Evolutionary conservation across 306 rosid species (phyloP).

Genomic region (Quercus robur): DNA sequence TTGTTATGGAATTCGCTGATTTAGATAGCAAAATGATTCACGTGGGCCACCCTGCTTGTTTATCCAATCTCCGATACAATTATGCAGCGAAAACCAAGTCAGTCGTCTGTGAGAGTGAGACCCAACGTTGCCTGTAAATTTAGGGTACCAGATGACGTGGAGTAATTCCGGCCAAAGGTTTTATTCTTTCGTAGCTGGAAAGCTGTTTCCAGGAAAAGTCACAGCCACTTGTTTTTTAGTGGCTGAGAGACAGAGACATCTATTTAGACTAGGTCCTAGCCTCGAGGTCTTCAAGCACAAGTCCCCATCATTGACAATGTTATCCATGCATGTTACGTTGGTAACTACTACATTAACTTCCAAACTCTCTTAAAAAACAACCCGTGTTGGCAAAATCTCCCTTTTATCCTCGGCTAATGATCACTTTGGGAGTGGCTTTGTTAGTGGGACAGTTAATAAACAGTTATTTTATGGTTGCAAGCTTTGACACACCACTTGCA

Average conservation of each 20-base stretch:
- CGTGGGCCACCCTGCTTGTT: neutral
- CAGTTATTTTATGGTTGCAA: too few relatives aligned
- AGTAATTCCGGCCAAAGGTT: neutral
- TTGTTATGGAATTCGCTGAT: neutral
- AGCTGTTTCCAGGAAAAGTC: neutral
- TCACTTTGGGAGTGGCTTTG: too few relatives aligned
- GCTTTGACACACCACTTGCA: too few relatives aligned
- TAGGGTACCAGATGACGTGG: neutral
- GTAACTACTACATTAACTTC: too few relatives aligned
- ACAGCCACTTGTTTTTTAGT: conserved; percentile 19
- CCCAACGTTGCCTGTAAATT: neutral
- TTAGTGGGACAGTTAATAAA: too few relatives aligned
- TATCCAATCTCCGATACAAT: neutral
- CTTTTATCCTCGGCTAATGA: too few relatives aligned
- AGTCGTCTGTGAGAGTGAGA: neutral
- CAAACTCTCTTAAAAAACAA: too few relatives aligned
- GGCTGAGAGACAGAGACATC: neutral
- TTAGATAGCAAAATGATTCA: neutral
- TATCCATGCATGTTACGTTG: too few relatives aligned
- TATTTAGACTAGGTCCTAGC: neutral
- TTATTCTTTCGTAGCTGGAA: neutral
- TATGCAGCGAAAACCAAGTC: too few relatives aligned
- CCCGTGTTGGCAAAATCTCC: too few relatives aligned
- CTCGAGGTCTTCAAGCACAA: neutral
- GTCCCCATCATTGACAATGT: neutral